These are phyloP conservation scores for Candida odintsovae DNA, from an alignment of 805 yeast species.

Conservation along the genomic window DNA sequence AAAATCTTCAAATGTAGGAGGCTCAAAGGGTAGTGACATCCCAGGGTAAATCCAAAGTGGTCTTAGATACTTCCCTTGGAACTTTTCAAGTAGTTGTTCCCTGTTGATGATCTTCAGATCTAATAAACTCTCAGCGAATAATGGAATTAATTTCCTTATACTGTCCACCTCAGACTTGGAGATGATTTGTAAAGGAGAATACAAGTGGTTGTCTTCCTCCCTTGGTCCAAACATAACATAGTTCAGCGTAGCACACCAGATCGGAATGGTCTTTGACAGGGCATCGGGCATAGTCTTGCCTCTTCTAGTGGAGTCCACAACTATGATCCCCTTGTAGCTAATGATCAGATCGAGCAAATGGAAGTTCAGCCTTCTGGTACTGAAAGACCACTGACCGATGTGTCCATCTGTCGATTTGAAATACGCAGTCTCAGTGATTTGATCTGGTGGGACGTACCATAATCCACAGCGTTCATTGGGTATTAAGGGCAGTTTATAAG, in stretches of 20 bases:
- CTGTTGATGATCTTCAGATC: constrained; percentile 35
- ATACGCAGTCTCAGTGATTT: constrained; percentile 46
- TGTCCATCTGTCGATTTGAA: constrained; percentile 95
- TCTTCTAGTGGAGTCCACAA: constrained; percentile 81
- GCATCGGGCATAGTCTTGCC: constrained; percentile 88
- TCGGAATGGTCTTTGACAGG: constrained; percentile 78
- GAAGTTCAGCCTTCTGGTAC: constrained; percentile 65
- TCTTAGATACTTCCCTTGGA: constrained; percentile 44
- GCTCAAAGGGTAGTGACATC: constrained; percentile 27
- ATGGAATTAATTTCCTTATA: constrained; percentile 42
- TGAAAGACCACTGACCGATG: constrained; percentile 72
- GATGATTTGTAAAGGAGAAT: constrained; percentile 48
- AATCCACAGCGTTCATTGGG: constrained; percentile 85
- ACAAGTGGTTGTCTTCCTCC: constrained; percentile 30
- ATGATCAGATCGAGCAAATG: constrained; percentile 53
- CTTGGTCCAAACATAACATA: constrained; percentile 37
- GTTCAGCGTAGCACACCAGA: constrained; percentile 84
- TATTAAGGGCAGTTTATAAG: constrained; percentile 37
- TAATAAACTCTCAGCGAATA: constrained; percentile 39
- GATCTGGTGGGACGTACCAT: constrained; percentile 64
- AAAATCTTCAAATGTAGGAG: constrained; percentile 26
- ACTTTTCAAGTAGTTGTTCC: constrained; percentile 24
- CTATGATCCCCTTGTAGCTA: constrained; percentile 40
- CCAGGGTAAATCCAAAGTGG: constrained; percentile 73
- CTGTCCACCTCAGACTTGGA: constrained; percentile 50